Evolutionary conservation across 129 eudicot species (phyloP).

Genomic region (Dittrichia graveolens): DNA sequence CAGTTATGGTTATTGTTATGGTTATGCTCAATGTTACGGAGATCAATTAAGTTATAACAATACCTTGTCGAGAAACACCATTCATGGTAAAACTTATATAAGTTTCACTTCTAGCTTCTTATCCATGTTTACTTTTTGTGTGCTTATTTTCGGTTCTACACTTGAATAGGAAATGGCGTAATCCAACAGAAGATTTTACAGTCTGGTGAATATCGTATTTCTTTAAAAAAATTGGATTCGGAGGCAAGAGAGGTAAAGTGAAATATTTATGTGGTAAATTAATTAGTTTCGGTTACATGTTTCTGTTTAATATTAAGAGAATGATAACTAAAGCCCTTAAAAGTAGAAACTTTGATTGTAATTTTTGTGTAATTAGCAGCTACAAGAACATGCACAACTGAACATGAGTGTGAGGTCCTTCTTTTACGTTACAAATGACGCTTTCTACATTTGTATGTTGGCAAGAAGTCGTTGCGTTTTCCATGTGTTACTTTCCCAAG

Average conservation of each 20-base stretch:
- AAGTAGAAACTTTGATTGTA: too few species aligned
- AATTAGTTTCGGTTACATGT: neutral
- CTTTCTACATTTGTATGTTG: conserved; percentile 54
- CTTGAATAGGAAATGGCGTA: conserved; percentile 49
- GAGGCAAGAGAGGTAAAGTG: conserved; percentile 42
- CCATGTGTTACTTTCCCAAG: conserved; percentile 29
- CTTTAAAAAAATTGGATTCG: conserved; percentile 57
- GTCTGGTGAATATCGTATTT: conserved; percentile 52
- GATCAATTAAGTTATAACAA: conserved; percentile 48
- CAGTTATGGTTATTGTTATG: conserved; percentile 41
- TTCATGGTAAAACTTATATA: conserved; percentile 53
- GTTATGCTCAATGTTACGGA: conserved; percentile 18
- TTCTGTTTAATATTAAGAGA: too few species aligned
- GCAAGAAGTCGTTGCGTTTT: conserved; percentile 38
- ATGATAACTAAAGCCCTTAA: too few species aligned
- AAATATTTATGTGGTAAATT: neutral
- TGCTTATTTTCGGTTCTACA: neutral
- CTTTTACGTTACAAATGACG: conserved; percentile 44
- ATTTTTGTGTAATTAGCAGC: too few species aligned
- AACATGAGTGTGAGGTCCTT: conserved; percentile 36
- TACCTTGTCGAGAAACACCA: conserved; percentile 44
- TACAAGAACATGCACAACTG: conserved; percentile 44
- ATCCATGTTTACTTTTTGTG: neutral
- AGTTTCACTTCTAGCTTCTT: neutral
- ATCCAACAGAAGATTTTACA: conserved; percentile 42